Conservation (phyloP, 2,329 filamentous ascomycete species). For the Penicillium hesseltinei region DNA sequence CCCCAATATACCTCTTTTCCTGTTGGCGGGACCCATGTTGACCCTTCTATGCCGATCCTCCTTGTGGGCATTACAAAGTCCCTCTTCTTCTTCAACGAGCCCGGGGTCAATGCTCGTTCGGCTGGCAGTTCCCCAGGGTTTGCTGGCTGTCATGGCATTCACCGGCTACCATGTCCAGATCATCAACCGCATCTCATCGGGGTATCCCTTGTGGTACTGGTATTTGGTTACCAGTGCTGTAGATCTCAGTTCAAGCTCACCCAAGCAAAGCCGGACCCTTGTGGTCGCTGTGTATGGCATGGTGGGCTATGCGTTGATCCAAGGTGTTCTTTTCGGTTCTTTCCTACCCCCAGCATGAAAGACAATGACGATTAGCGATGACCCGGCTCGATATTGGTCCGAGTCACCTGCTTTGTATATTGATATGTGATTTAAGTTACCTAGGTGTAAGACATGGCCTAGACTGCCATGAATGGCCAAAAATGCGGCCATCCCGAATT, state of each 20-base stretch:
- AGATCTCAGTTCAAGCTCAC: conserved; percentile 16
- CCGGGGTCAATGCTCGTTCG: conserved; percentile 43
- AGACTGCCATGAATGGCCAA: not conserved
- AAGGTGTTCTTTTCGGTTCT: conserved; percentile 79
- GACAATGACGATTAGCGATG: not conserved
- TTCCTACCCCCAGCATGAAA: conserved; percentile 78
- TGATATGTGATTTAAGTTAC: not conserved
- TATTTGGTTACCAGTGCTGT: conserved; percentile 59
- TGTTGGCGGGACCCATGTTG: conserved; percentile 77
- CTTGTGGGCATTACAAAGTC: conserved; percentile 42
- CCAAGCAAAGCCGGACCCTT: conserved; percentile 21
- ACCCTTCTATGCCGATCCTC: conserved; percentile 65
- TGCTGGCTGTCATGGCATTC: conserved; percentile 69
- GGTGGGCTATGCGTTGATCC: conserved; percentile 77
- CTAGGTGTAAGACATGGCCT: not conserved
- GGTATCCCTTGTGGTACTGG: conserved; percentile 86
- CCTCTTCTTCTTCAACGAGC: conserved; percentile 23
- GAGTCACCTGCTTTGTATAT: not conserved
- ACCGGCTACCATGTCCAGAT: conserved; percentile 92
- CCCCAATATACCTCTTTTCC: conserved; percentile 81
- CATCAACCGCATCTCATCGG: conserved; percentile 82
- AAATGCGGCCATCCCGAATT: conserved; percentile 7
- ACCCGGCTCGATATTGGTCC: not conserved
- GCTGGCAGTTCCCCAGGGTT: conserved; percentile 69
- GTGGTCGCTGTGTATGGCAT: conserved; percentile 61